Evolutionary conservation across 495 filamentous ascomycete species (phyloP).

Genomic region (Podospora tetraspora): DNA sequence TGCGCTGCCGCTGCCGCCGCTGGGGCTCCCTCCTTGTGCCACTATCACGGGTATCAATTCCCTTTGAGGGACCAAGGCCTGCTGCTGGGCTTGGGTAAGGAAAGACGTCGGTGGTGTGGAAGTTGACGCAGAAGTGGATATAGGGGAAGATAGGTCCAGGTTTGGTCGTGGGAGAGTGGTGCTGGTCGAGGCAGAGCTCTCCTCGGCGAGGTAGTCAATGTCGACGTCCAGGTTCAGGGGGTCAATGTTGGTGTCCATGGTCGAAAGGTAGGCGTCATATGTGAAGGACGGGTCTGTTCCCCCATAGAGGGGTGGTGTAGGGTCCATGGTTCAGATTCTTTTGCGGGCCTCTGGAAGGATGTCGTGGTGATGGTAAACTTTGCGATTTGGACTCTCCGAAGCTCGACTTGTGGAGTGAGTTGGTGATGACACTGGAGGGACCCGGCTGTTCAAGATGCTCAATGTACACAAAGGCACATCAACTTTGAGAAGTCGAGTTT

Average conservation of each 20-base stretch:
- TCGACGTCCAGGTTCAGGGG: constrained; percentile 18
- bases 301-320: background rate
- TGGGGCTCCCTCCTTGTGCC: background rate
- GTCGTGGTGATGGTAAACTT: background rate
- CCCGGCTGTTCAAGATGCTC: background rate
- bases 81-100: background rate
- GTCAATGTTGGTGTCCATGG: background rate
- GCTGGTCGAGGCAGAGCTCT: constrained; percentile 21
- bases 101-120: background rate
- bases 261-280: background rate
- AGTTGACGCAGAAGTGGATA: background rate
- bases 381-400: background rate
- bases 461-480: background rate
- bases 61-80: background rate
- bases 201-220: constrained; percentile 32
- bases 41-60: background rate
- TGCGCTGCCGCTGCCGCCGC: background rate
- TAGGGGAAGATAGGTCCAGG: background rate
- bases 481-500: background rate
- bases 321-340: background rate
- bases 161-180: constrained; percentile 1
- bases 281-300: background rate
- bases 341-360: background rate
- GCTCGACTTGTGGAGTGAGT: background rate
- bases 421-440: background rate